These are phyloP conservation scores for Cenchrus purpureus DNA, from an alignment of 176 grass and related monocot species.

Conservation along the genomic window DNA sequence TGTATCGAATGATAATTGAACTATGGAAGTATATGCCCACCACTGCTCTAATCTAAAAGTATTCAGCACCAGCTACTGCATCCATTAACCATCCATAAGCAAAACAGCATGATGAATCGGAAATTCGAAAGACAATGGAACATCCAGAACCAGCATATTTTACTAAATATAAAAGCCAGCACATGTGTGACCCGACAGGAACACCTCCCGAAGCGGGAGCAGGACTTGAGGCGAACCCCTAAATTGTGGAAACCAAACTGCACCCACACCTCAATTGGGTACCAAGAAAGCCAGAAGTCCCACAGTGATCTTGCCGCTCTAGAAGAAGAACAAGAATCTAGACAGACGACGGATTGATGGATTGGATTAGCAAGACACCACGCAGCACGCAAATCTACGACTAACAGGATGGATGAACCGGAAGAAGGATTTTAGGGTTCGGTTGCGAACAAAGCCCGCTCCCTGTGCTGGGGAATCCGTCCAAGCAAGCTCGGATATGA, in stretches of 20 bases:
- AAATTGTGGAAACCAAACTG: conserved; percentile 7
- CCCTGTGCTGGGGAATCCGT: background rate
- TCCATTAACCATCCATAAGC: conserved; percentile 22
- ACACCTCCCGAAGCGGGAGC: background rate
- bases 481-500: conserved; percentile 24
- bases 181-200: background rate
- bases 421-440: background rate
- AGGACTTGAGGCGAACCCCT: background rate
- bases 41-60: background rate
- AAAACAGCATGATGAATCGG: background rate
- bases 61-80: background rate
- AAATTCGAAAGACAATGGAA: background rate
- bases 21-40: conserved; percentile 15
- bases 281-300: conserved; percentile 1
- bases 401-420: background rate
- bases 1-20: conserved; percentile 1
- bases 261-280: background rate
- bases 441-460: background rate
- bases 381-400: background rate
- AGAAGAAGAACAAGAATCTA: conserved; percentile 4
- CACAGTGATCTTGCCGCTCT: background rate
- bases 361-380: background rate
- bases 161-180: background rate
- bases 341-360: background rate
- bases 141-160: conserved; percentile 3